Percentiles rank a stretch among this genome's conserved stretches.
Evolutionary conservation across 768 basidiomycete genomes (phyloP).

Genomic region (Russula dissimulans): DNA sequence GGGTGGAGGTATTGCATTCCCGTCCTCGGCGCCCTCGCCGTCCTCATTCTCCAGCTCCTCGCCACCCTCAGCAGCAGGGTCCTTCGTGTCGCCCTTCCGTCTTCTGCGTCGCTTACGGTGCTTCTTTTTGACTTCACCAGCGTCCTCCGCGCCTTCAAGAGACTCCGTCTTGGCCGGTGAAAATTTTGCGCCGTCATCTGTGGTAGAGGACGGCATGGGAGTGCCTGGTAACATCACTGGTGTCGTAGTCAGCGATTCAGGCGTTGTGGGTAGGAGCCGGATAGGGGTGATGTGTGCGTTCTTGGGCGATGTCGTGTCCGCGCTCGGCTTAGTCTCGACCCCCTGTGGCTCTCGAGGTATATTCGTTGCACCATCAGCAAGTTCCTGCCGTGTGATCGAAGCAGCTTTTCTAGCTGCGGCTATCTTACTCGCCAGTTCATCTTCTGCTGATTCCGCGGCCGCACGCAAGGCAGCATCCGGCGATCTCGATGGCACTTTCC

Average conservation of each 20-base stretch:
- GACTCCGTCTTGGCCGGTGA: background rate
- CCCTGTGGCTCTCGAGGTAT: background rate
- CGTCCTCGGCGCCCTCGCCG: slow-evolving; percentile 14
- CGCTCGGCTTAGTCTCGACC: background rate
- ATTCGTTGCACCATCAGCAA: background rate
- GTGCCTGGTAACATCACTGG: background rate
- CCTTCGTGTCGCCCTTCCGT: slow-evolving; percentile 15
- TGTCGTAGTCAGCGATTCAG: background rate
- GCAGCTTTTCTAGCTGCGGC: background rate
- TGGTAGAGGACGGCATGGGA: background rate
- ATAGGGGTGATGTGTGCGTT: background rate
- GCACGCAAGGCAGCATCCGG: background rate
- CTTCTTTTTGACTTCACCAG: slow-evolving; percentile 32
- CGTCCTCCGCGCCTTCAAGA: slow-evolving; percentile 49
- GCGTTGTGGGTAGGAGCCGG: background rate
- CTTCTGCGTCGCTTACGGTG: slow-evolving; percentile 19
- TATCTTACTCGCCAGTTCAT: background rate
- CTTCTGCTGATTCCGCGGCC: background rate
- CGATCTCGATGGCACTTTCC: background rate
- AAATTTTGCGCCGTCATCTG: background rate
- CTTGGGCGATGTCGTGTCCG: background rate
- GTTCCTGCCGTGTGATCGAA: background rate
- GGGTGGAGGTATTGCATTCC: slow-evolving; percentile 3
- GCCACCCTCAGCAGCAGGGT: slow-evolving; percentile 19
- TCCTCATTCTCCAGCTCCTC: slow-evolving; percentile 19